These are phyloP conservation scores for Metahyphopichia silvanorum DNA, from an alignment of 805 yeast genomes.

Conservation along the genomic window DNA sequence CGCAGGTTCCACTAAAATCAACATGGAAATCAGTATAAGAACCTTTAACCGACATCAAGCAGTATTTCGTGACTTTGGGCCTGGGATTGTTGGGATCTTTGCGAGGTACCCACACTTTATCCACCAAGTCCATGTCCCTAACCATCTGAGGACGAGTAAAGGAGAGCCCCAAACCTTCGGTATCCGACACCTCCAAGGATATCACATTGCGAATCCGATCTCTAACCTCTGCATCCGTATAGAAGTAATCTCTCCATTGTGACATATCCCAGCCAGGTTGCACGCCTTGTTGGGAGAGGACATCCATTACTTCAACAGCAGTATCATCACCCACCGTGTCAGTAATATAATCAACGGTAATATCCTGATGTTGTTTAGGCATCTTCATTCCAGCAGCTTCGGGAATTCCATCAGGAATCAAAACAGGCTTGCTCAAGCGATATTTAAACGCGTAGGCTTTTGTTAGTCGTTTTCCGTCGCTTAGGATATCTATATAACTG, in stretches of 20 bases:
- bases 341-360: slow-evolving; percentile 56
- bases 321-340: slow-evolving; percentile 59
- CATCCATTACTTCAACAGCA: slow-evolving; percentile 84
- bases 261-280: slow-evolving; percentile 65
- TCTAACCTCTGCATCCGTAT: slow-evolving; percentile 39
- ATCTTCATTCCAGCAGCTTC: slow-evolving; percentile 44
- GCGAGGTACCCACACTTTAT: slow-evolving; percentile 56
- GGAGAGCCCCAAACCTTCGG: slow-evolving; percentile 41
- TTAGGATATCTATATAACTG: slow-evolving; percentile 21
- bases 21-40: slow-evolving; percentile 88
- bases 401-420: slow-evolving; percentile 31
- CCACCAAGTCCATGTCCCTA: slow-evolving; percentile 62
- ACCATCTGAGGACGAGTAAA: slow-evolving; percentile 69
- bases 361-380: slow-evolving; percentile 39
- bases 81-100: slow-evolving; percentile 24
- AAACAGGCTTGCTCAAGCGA: slow-evolving; percentile 42
- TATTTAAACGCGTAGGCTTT: slow-evolving; percentile 30
- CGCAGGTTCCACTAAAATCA: slow-evolving; percentile 92
- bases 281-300: slow-evolving; percentile 68
- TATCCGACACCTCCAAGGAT: slow-evolving; percentile 69
- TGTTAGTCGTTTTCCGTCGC: slow-evolving; percentile 33
- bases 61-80: slow-evolving; percentile 70
- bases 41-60: slow-evolving; percentile 78
- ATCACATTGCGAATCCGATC: slow-evolving; percentile 77
- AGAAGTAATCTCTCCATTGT: slow-evolving; percentile 73